These are phyloP conservation scores for Luvunga scandens DNA, from an alignment of 345 rosid species.

Conservation along the genomic window DNA sequence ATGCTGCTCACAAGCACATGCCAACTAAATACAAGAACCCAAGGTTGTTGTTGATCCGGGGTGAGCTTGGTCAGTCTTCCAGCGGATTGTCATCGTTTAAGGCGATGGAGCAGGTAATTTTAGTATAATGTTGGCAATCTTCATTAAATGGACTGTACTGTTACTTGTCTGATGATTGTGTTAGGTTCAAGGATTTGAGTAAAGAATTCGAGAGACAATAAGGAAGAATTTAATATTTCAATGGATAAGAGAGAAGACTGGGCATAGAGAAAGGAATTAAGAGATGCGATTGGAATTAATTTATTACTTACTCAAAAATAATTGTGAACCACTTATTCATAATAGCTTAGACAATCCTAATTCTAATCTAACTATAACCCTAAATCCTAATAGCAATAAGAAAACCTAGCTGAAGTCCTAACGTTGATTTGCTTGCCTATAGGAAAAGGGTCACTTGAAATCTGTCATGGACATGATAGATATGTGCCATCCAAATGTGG, in stretches of 20 bases:
- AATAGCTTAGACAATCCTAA: too few species aligned
- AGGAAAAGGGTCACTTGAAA: constrained; percentile 63
- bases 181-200: too few species aligned
- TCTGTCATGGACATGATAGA: constrained; percentile 64
- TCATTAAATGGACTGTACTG: not conserved
- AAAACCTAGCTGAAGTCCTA: too few species aligned
- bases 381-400: too few species aligned
- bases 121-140: constrained; percentile 4
- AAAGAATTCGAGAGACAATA: too few species aligned
- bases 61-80: constrained; percentile 72
- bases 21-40: constrained; percentile 72
- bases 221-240: too few species aligned
- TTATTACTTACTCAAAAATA: too few species aligned
- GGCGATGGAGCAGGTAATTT: constrained; percentile 63
- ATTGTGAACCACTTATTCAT: too few species aligned
- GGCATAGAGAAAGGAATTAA: too few species aligned
- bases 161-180: constrained; percentile 17
- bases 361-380: too few species aligned
- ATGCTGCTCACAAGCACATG: constrained; percentile 98
- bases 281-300: too few species aligned
- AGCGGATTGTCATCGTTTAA: constrained; percentile 72
- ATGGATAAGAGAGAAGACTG: too few species aligned
- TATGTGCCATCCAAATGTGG: constrained; percentile 62
- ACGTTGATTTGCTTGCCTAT: constrained; percentile 13
- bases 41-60: constrained; percentile 65